A percentile compares a stretch with the other conserved stretches of the same genome.
These are phyloP conservation scores for Nigrospora oryzae DNA, from an alignment of 2,329 filamentous ascomycete species.

Conservation along the genomic window DNA sequence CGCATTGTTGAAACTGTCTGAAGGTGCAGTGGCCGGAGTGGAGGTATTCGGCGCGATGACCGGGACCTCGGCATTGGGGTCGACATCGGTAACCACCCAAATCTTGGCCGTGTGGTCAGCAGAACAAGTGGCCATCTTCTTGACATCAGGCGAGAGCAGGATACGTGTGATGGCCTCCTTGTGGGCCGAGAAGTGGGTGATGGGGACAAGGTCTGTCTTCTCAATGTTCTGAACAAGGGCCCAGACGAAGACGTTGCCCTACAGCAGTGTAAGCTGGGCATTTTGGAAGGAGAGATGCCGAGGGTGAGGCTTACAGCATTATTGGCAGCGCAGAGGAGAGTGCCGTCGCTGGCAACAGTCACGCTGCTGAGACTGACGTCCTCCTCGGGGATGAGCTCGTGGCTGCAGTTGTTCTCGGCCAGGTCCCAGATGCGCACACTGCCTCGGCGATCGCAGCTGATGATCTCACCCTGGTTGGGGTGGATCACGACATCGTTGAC, in stretches of 20 bases:
- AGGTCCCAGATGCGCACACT: constrained; percentile 95
- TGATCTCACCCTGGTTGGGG: constrained; percentile 95
- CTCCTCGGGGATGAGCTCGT: constrained; percentile 93
- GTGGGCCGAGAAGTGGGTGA: constrained; percentile 85
- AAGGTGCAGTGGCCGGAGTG: constrained; percentile 2
- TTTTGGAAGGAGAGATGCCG: not conserved
- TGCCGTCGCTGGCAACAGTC: constrained; percentile 90
- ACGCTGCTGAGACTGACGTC: constrained; percentile 91
- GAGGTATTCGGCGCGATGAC: constrained; percentile 4
- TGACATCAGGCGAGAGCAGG: constrained; percentile 85
- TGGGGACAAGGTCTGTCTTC: constrained; percentile 73
- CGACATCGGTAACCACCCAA: constrained; percentile 79
- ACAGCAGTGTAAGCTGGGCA: constrained; percentile 2
- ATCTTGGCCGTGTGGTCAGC: constrained; percentile 93
- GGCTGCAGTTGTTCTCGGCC: constrained; percentile 92
- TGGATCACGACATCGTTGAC: constrained; percentile 99
- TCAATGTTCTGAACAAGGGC: constrained; percentile 78
- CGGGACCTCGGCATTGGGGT: constrained; percentile 23
- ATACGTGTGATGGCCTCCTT: constrained; percentile 90
- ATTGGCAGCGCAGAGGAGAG: constrained; percentile 86
- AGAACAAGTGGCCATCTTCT: constrained; percentile 87
- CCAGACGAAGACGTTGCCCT: constrained; percentile 98
- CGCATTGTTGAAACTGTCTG: constrained; percentile 1
- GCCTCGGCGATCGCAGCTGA: constrained; percentile 87
- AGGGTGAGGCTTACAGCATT: constrained; percentile 55